phyloP scores from a whole-genome alignment of 768 basidiomycete genomes.

The Dacryopinax spathularia region DNA sequence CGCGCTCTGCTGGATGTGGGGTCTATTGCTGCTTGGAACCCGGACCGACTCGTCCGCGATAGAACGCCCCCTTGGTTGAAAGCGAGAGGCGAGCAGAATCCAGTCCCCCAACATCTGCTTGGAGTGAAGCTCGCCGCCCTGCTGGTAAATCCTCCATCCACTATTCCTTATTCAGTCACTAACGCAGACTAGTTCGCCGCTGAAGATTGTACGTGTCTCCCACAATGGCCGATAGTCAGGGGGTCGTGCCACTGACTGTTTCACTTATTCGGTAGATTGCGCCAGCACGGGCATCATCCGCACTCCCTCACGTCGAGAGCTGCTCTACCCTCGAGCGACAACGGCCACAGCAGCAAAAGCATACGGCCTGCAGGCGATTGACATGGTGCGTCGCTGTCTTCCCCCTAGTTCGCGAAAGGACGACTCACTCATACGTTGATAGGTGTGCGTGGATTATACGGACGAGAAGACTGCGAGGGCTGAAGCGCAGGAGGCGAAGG shows the following conservation, averaged over 20 bases:
- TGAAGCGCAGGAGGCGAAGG: conserved; percentile 65
- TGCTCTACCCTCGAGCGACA: conserved; percentile 70
- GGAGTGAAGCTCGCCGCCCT: conserved; percentile 50
- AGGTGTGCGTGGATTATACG: conserved; percentile 85
- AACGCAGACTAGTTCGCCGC: conserved; percentile 59
- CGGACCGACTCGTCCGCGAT: conserved; percentile 29
- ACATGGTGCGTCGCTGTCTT: conserved; percentile 50
- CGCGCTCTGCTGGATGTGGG: conserved; percentile 49
- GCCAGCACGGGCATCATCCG: conserved; percentile 76
- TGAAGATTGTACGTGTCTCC: conserved; percentile 62
- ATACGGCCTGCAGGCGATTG: conserved; percentile 70
- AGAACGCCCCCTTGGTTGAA: too few species aligned
- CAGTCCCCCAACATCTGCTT: too few species aligned
- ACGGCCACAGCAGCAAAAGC: conserved; percentile 74
- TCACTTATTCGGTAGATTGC: conserved; percentile 47
- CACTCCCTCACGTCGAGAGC: conserved; percentile 55
- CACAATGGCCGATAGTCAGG: background rate
- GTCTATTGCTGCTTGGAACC: conserved; percentile 57
- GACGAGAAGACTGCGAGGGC: conserved; percentile 48
- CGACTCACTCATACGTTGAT: background rate
- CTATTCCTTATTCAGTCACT: background rate
- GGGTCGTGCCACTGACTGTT: background rate
- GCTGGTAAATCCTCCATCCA: conserved; percentile 31
- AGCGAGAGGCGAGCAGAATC: too few species aligned
- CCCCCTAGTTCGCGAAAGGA: background rate